Base-by-base conservation (phyloP, 2,329 filamentous ascomycete genomes). In the Phialophora tarda region DNA sequence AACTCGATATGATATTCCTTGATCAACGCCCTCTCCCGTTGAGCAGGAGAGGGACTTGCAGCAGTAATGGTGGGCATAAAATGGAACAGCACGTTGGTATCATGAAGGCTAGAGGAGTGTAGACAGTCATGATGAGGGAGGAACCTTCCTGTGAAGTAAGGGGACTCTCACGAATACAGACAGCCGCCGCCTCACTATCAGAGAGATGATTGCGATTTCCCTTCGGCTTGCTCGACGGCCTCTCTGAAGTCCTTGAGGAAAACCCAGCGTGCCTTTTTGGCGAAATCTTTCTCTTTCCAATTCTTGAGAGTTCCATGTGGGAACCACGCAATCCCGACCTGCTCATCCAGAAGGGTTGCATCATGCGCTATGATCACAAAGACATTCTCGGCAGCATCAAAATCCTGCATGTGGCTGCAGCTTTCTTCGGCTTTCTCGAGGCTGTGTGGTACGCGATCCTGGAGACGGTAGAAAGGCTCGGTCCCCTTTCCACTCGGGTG, bases 211-310 rank as follows among this genome's bases (percentile, higher is more conserved):
- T 51, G 10, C 10, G 21, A 5, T 12, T 24, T 51, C 21, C 8
- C 23, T 23, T 51, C 23, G 4, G 55, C 55, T 10, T 47, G 23
- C 24, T 47, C 56, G 17, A 47, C 56, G 4, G 56, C 56, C 21
- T 41, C 5, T 10, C 51, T 30, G 7, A 65, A 28, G n/a, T 66
- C 64, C 51, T 51, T 62, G 7, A 66, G 28, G 34, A 66, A 66
- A 10, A 23, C 41, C 64, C 64, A 66, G n/a, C 60, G 54, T 17
- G 59, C 47, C 23, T 23, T 24, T 23, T 72, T 69, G 38, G 70
- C 73, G 72, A 73, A 74, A 1, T 72, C 76, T 64, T 77, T 77
- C 59, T 72, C 64, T 59, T 71, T 68, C 75, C 77, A 79, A 24
- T 73, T 71, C 63, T 78, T 77, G 32, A 75, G 72, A 7, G 44